Evolutionary conservation across 768 basidiomycete genomes (phyloP).

Genomic region (Tricholoma sp.): DNA sequence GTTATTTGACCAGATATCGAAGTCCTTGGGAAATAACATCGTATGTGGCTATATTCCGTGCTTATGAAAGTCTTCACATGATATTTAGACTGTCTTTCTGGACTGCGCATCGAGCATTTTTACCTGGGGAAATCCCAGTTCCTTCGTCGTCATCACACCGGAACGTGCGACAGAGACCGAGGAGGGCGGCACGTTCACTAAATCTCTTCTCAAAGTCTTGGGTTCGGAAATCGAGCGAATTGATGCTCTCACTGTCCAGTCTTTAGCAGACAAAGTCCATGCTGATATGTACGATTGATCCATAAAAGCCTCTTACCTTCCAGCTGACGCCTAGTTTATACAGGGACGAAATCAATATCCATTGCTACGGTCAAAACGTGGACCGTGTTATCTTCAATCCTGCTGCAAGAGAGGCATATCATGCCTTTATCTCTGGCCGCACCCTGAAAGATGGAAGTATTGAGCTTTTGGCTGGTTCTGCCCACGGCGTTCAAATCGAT

Average conservation of each 20-base stretch:
- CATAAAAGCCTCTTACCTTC: neutral
- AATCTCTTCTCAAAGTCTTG: neutral
- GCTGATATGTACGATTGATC: neutral
- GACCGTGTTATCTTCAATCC: neutral
- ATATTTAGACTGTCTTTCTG: neutral
- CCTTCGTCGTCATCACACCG: neutral
- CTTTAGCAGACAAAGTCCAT: neutral
- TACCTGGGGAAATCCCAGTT: neutral
- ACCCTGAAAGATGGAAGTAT: neutral
- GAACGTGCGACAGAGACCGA: neutral
- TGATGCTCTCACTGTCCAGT: neutral
- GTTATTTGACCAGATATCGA: neutral
- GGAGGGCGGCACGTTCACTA: neutral
- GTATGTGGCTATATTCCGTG: neutral
- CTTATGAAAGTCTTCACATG: neutral
- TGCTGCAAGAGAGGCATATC: neutral
- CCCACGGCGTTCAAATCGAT: neutral
- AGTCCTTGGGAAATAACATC: neutral
- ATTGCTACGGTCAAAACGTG: neutral
- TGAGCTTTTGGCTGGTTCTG: neutral
- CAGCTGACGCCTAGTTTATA: neutral
- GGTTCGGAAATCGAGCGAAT: neutral
- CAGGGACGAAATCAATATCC: neutral
- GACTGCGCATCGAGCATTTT: neutral
- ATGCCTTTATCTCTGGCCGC: neutral